Percentiles rank a stretch among this genome's conserved stretches.
Conservation (phyloP, 129 eudicot species). For the Helianthus annuus region HanXRQr2.0-SUNRISE NC_035448.2:19275761-19276260, state of each 20-base stretch:
- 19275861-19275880: no score
- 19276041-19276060: background rate
- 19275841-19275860: no score
- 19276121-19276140: slow-evolving; percentile 30
- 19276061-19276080: background rate
- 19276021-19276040: background rate
- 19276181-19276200: slow-evolving; percentile 43
- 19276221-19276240: slow-evolving; percentile 30
- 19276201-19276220: slow-evolving; percentile 11
- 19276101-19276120: slow-evolving; percentile 36
- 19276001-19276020: background rate
- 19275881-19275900: no score
- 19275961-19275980: no score
- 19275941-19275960: no score
- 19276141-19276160: slow-evolving; percentile 39
- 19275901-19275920: no score
- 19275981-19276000: no score
- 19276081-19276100: background rate
- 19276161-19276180: slow-evolving; percentile 38
- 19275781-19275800: background rate
- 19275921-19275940: background rate
- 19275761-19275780: background rate
- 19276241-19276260: slow-evolving; percentile 51
- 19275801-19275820: background rate
- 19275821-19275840: no score